Conservation (phyloP, 768 basidiomycete genomes). For the Dentipellis fragilis region DNA sequence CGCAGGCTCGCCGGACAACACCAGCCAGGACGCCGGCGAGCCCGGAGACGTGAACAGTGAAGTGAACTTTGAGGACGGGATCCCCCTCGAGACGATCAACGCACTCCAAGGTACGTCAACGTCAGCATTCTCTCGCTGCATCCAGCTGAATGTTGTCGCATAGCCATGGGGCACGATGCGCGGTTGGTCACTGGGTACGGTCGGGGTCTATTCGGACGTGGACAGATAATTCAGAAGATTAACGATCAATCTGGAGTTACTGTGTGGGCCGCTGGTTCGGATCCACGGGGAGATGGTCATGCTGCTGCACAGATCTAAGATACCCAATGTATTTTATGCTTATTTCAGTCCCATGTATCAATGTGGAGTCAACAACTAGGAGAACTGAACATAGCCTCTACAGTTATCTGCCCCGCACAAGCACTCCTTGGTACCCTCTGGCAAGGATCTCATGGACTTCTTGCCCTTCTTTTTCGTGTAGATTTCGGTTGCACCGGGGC, state of each 20-base stretch:
- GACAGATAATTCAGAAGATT: constrained; percentile 84
- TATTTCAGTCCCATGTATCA: neutral
- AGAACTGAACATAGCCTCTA: neutral
- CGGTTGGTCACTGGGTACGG: constrained; percentile 48
- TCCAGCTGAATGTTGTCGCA: neutral
- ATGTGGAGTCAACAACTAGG: neutral
- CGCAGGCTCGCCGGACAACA: constrained; percentile 59
- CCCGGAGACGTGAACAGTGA: constrained; percentile 70
- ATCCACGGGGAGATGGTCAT: constrained; percentile 81
- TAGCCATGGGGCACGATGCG: constrained; percentile 88
- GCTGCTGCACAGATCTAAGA: constrained; percentile 65
- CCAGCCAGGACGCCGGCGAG: constrained; percentile 31
- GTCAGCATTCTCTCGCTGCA: neutral
- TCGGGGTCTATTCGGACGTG: constrained; percentile 66
- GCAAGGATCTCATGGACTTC: neutral
- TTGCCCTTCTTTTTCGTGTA: neutral
- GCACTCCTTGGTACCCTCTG: neutral
- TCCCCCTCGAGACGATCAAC: constrained; percentile 48
- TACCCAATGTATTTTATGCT: neutral
- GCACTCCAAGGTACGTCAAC: constrained; percentile 51
- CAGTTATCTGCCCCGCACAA: neutral
- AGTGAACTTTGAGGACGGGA: constrained; percentile 84
- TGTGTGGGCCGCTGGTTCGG: constrained; percentile 96
- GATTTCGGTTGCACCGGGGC: constrained; percentile 30
- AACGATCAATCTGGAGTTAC: constrained; percentile 50